These are phyloP conservation scores for Fusarium coffeatum DNA, from an alignment of 2,329 filamentous ascomycete genomes.

Conservation along the genomic window DNA sequence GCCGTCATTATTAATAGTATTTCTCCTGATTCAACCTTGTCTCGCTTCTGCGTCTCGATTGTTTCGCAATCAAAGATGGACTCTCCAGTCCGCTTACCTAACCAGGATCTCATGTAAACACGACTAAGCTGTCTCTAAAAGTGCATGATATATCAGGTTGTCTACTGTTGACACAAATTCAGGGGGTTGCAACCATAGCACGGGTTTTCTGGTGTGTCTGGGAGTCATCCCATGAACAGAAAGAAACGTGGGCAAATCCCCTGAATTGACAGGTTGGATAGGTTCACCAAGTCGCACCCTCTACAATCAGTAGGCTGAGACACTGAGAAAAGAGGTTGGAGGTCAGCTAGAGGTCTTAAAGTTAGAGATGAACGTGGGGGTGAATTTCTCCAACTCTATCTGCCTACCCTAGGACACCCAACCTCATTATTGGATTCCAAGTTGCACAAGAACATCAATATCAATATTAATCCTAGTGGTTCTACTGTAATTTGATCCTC, in stretches of 20 bases:
- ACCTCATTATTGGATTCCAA: not conserved
- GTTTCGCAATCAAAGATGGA: conserved; percentile 13
- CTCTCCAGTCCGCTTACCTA: conserved; percentile 14
- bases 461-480: not conserved
- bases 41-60: conserved; percentile 7
- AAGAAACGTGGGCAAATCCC: conserved; percentile 41
- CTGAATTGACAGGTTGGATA: conserved; percentile 37
- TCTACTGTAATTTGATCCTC: not conserved
- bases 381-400: conserved; percentile 6
- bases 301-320: conserved; percentile 26
- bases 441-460: not conserved
- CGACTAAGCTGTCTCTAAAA: conserved; percentile 10
- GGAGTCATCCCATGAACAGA: conserved; percentile 22
- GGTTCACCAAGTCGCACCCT: conserved; percentile 26
- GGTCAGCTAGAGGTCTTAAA: conserved; percentile 28
- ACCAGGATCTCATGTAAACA: conserved; percentile 7
- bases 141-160: conserved; percentile 41
- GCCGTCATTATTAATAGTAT: not conserved
- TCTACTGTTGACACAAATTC: not conserved
- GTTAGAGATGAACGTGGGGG: not conserved
- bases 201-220: conserved; percentile 9
- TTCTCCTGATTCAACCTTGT: not conserved
- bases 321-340: conserved; percentile 17
- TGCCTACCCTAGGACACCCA: not conserved
- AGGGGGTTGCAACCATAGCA: not conserved